A percentile compares a stretch with the other conserved stretches of the same genome.
phyloP scores from a whole-genome alignment of 768 basidiomycete species.

The Podaxis mareebaensis region DNA sequence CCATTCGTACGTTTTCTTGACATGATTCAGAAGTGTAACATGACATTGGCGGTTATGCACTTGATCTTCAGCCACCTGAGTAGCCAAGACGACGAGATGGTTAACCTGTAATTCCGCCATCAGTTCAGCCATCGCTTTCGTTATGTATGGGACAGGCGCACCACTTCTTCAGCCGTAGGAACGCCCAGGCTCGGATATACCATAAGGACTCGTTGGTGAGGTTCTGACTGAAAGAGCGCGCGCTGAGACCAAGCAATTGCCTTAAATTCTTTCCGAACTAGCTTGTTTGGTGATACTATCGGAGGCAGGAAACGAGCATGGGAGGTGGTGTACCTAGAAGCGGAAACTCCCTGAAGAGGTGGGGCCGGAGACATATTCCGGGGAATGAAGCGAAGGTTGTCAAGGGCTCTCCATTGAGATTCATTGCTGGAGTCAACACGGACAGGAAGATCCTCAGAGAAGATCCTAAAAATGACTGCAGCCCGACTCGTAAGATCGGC shows the following conservation, averaged over 20 bases:
- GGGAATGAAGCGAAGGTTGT: constrained; percentile 42
- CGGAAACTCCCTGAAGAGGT: constrained; percentile 17
- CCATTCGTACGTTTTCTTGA: constrained; percentile 45
- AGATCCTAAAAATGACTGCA: constrained; percentile 33
- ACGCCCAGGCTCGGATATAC: constrained; percentile 39
- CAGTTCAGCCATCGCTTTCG: neutral
- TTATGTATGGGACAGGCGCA: constrained; percentile 26
- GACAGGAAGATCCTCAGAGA: constrained; percentile 35
- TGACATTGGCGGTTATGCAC: constrained; percentile 20
- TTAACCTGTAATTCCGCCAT: constrained; percentile 31
- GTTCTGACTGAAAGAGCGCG: constrained; percentile 31
- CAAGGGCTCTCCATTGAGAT: constrained; percentile 31
- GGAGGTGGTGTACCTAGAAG: constrained; percentile 19
- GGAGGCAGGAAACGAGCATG: constrained; percentile 30
- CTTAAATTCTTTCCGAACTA: constrained; percentile 38
- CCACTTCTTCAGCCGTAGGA: constrained; percentile 44
- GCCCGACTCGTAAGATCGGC: constrained; percentile 24
- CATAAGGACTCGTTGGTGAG: constrained; percentile 30
- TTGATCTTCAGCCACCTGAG: constrained; percentile 26
- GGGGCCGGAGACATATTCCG: constrained; percentile 21
- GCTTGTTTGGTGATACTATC: constrained; percentile 38
- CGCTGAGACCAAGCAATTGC: constrained; percentile 52
- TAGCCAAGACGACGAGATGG: constrained; percentile 38
- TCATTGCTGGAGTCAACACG: constrained; percentile 18
- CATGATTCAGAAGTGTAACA: constrained; percentile 33